Evolutionary conservation across 2,329 filamentous ascomycete species (phyloP).

Genomic region (Whalleya microplaca): DNA sequence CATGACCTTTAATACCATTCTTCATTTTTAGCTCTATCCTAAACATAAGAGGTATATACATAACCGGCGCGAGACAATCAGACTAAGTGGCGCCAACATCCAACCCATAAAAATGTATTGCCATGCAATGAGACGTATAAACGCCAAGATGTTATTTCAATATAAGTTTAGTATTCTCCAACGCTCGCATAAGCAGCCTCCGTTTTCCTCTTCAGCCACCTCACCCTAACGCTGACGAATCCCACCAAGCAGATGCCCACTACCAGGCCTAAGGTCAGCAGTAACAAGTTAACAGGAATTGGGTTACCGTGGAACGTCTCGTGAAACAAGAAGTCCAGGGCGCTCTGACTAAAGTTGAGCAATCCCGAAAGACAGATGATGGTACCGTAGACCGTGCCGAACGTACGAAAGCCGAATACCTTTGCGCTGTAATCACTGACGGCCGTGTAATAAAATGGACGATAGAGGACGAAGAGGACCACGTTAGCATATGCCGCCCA

Average conservation of each 20-base stretch:
- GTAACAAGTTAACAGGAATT: slow-evolving; percentile 72
- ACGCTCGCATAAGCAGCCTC: slow-evolving; percentile 13
- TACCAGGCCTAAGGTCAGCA: slow-evolving; percentile 63
- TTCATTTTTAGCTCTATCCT: slow-evolving; percentile 2
- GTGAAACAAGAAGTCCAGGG: slow-evolving; percentile 78
- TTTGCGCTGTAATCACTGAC: slow-evolving; percentile 90
- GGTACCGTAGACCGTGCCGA: slow-evolving; percentile 91
- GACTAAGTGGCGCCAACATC: not conserved
- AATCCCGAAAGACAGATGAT: slow-evolving; percentile 86
- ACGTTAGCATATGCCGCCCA: slow-evolving; percentile 79
- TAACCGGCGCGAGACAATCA: not conserved
- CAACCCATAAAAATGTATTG: slow-evolving; percentile 1
- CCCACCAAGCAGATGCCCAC: slow-evolving; percentile 68
- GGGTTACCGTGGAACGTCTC: slow-evolving; percentile 72
- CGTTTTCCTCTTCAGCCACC: slow-evolving; percentile 31
- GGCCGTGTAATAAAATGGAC: slow-evolving; percentile 88
- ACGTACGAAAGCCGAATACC: slow-evolving; percentile 89
- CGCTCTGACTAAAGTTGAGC: slow-evolving; percentile 82
- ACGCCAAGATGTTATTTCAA: not conserved
- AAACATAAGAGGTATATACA: slow-evolving; percentile 12
- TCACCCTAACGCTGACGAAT: slow-evolving; percentile 60
- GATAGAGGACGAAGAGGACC: slow-evolving; percentile 78
- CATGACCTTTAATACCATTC: not conserved
- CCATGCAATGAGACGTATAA: slow-evolving; percentile 13
- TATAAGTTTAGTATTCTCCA: slow-evolving; percentile 18